phyloP scores from a whole-genome alignment of 169 alveolate species.

The Condylostoma magnum region DNA sequence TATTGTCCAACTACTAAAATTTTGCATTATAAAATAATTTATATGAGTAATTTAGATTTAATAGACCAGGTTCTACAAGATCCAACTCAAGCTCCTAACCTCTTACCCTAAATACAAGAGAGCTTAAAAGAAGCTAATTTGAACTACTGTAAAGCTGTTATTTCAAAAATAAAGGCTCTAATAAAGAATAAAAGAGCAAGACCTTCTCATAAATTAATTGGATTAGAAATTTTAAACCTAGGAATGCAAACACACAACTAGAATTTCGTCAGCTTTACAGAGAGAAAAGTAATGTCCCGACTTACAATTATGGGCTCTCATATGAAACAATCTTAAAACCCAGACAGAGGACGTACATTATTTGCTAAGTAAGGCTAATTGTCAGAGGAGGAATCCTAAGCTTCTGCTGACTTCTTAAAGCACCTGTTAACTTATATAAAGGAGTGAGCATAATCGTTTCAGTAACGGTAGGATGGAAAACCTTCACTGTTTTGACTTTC shows the following conservation, averaged over 20 bases:
- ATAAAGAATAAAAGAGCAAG: neutral
- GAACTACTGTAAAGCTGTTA: neutral
- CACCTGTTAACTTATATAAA: neutral
- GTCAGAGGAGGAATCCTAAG: neutral
- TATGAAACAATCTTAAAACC: neutral
- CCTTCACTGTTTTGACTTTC: neutral
- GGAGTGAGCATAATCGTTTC: neutral
- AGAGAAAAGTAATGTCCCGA: conserved; percentile 5
- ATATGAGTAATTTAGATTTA: too few relatives aligned
- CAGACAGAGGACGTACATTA: neutral
- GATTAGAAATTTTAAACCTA: neutral
- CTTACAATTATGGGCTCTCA: conserved; percentile 18
- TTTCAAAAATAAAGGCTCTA: neutral
- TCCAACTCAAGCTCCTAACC: too few relatives aligned
- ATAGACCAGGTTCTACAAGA: too few relatives aligned
- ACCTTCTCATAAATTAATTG: neutral
- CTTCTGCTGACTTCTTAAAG: neutral
- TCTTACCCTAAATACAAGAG: too few relatives aligned
- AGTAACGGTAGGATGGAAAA: neutral
- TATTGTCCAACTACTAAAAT: too few relatives aligned
- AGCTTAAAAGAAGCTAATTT: neutral
- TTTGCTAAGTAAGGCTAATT: neutral
- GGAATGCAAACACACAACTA: neutral
- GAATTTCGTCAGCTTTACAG: neutral
- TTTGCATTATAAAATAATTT: too few relatives aligned